Conservation (phyloP, 352 stramenopile genomes). For the Phytophthora foliorum region DNA sequence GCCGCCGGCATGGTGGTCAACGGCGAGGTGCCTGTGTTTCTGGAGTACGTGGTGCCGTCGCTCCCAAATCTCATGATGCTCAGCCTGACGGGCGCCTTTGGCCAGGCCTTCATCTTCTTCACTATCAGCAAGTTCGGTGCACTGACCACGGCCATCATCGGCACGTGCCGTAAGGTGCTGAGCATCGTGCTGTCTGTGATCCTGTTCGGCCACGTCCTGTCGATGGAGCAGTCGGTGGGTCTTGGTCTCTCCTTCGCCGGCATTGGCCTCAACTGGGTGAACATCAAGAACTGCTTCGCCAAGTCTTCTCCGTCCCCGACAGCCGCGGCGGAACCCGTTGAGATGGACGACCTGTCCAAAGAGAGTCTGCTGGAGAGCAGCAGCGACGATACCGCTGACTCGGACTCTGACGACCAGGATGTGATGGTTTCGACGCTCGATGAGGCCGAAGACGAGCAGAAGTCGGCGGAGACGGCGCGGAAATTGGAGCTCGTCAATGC, state of each 20-base stretch:
- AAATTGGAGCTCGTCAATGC: conserved; percentile 77
- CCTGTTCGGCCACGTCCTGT: conserved; percentile 83
- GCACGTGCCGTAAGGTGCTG: conserved; percentile 87
- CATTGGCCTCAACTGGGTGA: conserved; percentile 86
- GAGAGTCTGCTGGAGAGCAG: conserved; percentile 68
- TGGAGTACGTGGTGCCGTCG: conserved; percentile 69
- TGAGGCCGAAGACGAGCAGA: conserved; percentile 37
- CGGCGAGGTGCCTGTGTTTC: conserved; percentile 68
- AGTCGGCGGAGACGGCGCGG: conserved; percentile 59
- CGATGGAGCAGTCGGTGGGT: conserved; percentile 70
- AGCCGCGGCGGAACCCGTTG: conserved; percentile 16
- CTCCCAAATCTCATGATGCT: conserved; percentile 75
- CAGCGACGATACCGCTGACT: conserved; percentile 73
- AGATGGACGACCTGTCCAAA: conserved; percentile 52
- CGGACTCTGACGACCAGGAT: conserved; percentile 62
- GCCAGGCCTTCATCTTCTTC: conserved; percentile 90
- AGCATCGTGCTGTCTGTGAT: conserved; percentile 89
- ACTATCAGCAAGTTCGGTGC: conserved; percentile 90
- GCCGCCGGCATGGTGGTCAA: conserved; percentile 76
- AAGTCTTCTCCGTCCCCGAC: conserved; percentile 36
- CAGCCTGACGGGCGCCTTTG: conserved; percentile 79
- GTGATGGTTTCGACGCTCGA: conserved; percentile 25
- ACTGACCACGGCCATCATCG: conserved; percentile 87
- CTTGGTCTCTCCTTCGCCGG: conserved; percentile 72
- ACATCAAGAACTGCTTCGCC: conserved; percentile 60